Evolutionary conservation across 495 filamentous ascomycete species (phyloP).

Genomic region (Aspergillus baeticus): DNA sequence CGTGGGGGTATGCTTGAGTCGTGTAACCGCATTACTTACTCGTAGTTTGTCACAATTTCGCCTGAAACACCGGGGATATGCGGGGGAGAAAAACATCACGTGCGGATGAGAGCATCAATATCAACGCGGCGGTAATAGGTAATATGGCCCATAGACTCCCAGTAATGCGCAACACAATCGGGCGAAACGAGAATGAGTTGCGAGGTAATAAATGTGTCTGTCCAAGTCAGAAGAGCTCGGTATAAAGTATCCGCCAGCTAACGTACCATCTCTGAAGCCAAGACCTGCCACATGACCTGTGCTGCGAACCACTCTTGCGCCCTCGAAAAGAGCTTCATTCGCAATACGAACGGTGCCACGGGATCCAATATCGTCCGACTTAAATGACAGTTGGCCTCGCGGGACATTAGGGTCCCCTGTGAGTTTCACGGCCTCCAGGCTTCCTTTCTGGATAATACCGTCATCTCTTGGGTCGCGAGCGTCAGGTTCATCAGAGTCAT

Average conservation of each 20-base stretch:
- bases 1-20: too few species aligned
- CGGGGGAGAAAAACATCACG: slow-evolving; percentile 17
- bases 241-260: slow-evolving; percentile 2
- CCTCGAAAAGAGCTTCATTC: slow-evolving; percentile 65
- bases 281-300: slow-evolving; percentile 72
- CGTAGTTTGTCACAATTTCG: neutral
- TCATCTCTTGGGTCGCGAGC: slow-evolving; percentile 9
- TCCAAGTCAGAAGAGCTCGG: neutral
- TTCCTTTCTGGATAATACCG: slow-evolving; percentile 41
- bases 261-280: slow-evolving; percentile 68
- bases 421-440: slow-evolving; percentile 79
- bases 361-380: slow-evolving; percentile 70
- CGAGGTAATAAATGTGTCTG: slow-evolving; percentile 70
- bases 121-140: slow-evolving; percentile 78
- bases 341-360: slow-evolving; percentile 60
- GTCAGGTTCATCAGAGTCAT: neutral
- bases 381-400: slow-evolving; percentile 77
- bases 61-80: neutral
- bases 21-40: too few species aligned
- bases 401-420: slow-evolving; percentile 90
- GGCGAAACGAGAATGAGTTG: slow-evolving; percentile 79
- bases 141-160: slow-evolving; percentile 75
- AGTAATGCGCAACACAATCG: slow-evolving; percentile 77
- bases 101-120: slow-evolving; percentile 74
- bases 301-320: slow-evolving; percentile 72